Base-by-base conservation (phyloP, 768 basidiomycete genomes). In the Suillus weaverae region DNA sequence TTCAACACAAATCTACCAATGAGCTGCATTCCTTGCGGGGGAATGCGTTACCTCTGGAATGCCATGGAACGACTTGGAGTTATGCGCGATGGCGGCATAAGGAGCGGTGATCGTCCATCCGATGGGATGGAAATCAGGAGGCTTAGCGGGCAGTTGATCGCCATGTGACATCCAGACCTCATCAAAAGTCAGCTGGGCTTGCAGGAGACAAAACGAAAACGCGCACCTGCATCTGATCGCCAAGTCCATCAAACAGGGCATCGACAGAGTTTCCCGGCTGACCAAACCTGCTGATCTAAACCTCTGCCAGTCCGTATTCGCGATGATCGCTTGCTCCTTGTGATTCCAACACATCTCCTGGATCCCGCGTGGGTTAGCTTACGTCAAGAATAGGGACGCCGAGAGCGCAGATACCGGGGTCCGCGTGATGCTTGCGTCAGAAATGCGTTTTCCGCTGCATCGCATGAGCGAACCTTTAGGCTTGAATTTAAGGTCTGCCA, bases 131-230 rank as follows among this genome's bases (percentile, higher is more conserved):
- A 97, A 99, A 70, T 90, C 81, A 0, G 88, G 79, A 18, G 97
- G 97, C 2, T 90, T 85, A 57, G 83, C 85, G 32, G 88, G 90
- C 41, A 99, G 84, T 68, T 97, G 94, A 78, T 99, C 97, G 14
- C 96, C 95, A 74, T 99, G 97, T 20, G 97, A 98, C 97, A 99
- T 99, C 97, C 97, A 99, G 59, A 99, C 97, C 97, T 99, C 4
- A 62, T 43, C 46, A 13, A 26, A 56, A n/a, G 56, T 62, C 41
- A 41, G 20, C 7, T 22, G 32, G 11, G 48, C 32, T 16, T 20
- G 20, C 38, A 35, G 14, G 13, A 16, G 1, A 30, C 36, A 62
- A 51, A 22, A 48, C 22, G 16, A 35, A 35, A 11, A 60, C 39
- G 69, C 81, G 50, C 69, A 94, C 96, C 84, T 94, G 91, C 83